Conservation (phyloP, 2,329 filamentous ascomycete genomes). For the Penicillium polonicum region DNA sequence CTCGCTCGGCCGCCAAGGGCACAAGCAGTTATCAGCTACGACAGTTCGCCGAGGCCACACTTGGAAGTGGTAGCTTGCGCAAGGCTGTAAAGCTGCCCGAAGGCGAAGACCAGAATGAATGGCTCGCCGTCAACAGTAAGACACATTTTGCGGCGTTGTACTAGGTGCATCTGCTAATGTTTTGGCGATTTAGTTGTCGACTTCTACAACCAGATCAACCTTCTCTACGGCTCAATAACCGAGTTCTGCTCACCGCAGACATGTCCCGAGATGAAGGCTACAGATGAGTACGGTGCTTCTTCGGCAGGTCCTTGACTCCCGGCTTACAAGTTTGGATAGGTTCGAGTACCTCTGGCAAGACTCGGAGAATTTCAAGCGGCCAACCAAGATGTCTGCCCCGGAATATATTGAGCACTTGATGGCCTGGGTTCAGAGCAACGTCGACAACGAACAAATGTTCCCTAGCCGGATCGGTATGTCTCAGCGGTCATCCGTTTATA, state of each 20-base stretch:
- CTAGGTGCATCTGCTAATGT: conserved; percentile 22
- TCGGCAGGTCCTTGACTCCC: neutral
- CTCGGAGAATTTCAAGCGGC: conserved; percentile 86
- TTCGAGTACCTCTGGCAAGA: conserved; percentile 99
- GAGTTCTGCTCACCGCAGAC: conserved; percentile 98
- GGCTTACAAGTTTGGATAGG: conserved; percentile 46
- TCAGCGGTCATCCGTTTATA: neutral
- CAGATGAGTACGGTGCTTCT: conserved; percentile 71
- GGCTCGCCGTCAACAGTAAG: conserved; percentile 94
- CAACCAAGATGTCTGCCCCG: conserved; percentile 96
- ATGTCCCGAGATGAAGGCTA: conserved; percentile 99
- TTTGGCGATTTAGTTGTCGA: conserved; percentile 75
- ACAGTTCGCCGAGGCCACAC: conserved; percentile 95
- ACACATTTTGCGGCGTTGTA: neutral
- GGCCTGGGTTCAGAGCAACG: conserved; percentile 91
- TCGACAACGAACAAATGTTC: conserved; percentile 93
- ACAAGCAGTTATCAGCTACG: conserved; percentile 90
- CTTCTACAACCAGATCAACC: conserved; percentile 99
- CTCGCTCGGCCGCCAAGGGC: conserved; percentile 78
- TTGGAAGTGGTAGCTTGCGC: conserved; percentile 88
- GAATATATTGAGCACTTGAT: conserved; percentile 98
- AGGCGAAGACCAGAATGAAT: conserved; percentile 96
- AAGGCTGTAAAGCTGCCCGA: conserved; percentile 97
- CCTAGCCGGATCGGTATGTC: conserved; percentile 80
- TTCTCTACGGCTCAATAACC: conserved; percentile 97